Evolutionary conservation across 2,329 filamentous ascomycete genomes (phyloP), one percentile per base, ranked within the genome.

Genomic region (Trichoderma guizhouense): DNA sequence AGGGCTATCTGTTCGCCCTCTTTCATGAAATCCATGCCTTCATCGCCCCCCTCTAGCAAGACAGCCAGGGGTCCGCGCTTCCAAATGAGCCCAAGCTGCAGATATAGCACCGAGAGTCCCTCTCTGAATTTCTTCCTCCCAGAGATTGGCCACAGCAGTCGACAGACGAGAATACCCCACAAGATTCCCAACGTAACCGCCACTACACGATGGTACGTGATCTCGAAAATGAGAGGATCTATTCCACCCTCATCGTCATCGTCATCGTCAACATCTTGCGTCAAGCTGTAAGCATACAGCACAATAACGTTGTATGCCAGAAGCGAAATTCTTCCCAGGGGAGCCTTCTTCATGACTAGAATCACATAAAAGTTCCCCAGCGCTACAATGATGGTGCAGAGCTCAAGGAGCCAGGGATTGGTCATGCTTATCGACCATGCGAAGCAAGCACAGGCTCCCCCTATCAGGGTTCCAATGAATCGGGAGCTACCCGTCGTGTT

Each of bases 71-170:
- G 96, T 9, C 97, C 95, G 58, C 95, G 90, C 82, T 95, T 97
- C 96, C 96, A 99, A 75, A 98, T 95, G 39, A 99, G 87, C 18
- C 94, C 93, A 90, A 99, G 95, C 72, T 97, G 93, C 7, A 99
- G 86, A 88, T 96, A 98, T 14, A 99, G 85, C n/a, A 97, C 86
- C 32, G 93, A 93, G 12, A 98, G 86, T 2, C 95, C 95, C 77
- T 97, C 92, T 78, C 96, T 94, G 77, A 98, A 91, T 82, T 97
- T 97, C 74, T 88, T 87, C 57, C 96, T 89, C 2, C 94, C 96
- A 36, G 94, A 96, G 74, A 98, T 97, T 9, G 96, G 96, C 93
- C 95, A 98, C 74, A 99, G 91, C 64, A 97, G 79, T 72, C 95
- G 89, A 64, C 95, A 98, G 73, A 98, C 88, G 66, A 98, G 88